Percentiles rank a stretch among this genome's conserved stretches.
Evolutionary conservation across 345 rosid genomes (phyloP).

Genomic region (Angophora floribunda): DNA sequence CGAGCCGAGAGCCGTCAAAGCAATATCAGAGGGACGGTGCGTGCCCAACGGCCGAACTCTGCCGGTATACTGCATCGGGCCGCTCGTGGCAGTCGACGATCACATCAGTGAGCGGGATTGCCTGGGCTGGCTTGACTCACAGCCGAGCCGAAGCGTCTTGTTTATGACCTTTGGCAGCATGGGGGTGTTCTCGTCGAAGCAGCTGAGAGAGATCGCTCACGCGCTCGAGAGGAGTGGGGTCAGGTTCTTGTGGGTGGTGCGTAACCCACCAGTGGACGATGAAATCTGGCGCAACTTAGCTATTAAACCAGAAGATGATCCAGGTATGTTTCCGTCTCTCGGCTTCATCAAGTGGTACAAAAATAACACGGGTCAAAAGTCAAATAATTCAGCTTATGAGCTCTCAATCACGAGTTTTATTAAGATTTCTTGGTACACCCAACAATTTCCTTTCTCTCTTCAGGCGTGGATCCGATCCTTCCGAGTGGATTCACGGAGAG

Average conservation of each 20-base stretch:
- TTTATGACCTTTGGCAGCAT: slow-evolving; percentile 25
- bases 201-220: slow-evolving; percentile 22
- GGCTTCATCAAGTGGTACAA: not conserved
- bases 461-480: not conserved
- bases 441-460: too few species aligned
- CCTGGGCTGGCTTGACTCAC: slow-evolving; percentile 14
- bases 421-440: too few species aligned
- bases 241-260: slow-evolving; percentile 29
- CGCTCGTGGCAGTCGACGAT: not conserved
- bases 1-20: slow-evolving; percentile 2
- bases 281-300: not conserved
- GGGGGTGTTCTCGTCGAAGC: slow-evolving; percentile 12
- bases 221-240: slow-evolving; percentile 25
- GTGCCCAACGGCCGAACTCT: slow-evolving; percentile 1
- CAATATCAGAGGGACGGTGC: slow-evolving; percentile 14
- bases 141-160: slow-evolving; percentile 16
- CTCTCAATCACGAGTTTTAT: too few species aligned
- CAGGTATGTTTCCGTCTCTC: not conserved
- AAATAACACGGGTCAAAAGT: not conserved
- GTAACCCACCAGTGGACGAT: slow-evolving; percentile 6
- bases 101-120: not conserved
- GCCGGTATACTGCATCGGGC: slow-evolving; percentile 27
- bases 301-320: not conserved
- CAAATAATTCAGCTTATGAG: too few species aligned
- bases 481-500: too few species aligned